Evolutionary conservation across 345 rosid genomes (phyloP), one percentile per base, ranked within the genome.

Genomic region (Populus ilicifolia): DNA sequence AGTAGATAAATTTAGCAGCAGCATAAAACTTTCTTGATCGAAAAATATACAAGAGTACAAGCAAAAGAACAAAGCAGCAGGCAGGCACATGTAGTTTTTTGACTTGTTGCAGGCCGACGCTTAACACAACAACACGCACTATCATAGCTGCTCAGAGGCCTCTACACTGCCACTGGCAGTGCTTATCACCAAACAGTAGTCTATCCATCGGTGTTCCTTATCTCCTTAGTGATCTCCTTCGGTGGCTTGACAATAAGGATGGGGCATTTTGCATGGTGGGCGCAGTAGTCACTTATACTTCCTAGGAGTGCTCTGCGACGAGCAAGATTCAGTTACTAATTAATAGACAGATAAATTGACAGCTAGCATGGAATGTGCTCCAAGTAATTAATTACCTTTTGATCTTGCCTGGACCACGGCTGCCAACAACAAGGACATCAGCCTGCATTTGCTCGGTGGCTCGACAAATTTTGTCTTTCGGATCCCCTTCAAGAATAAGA

Each of bases 391-490:
- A 52, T 44, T 2, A 94, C 98, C 98, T 89, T 75, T 88, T 90
- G 78, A 94, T 87, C 85, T 77, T 88, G 80, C 97, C 90, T 1
- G 89, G 90, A 73, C 96, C 95, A 33, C 93, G 98, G 80, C 91
- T 91, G 59, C 94, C 96, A 0, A 90, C 76, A 11, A 93, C 87
- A 10, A 93, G 91, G 48, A 95, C 94, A 78, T 91, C 96, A 9
- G 80, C 80, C 6, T 88, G 83, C 80, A 77, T 80, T 70, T 91
- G 83, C 82, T 95, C 97, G 3, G 89, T 86, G 5, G 90, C 90
- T 78, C 89, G 89, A 74, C 98, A 94, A 14, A 91, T 87, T 92
- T 83, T 86, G 67, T 94, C 96, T 77, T 93, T 91, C 1, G 98
- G 85, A 71, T 93, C 96, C 36, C 98, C 98, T 41, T 84, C 82